phyloP scores from a whole-genome alignment of 2,329 filamentous ascomycete genomes.

The Geosmithia morbida region DNA sequence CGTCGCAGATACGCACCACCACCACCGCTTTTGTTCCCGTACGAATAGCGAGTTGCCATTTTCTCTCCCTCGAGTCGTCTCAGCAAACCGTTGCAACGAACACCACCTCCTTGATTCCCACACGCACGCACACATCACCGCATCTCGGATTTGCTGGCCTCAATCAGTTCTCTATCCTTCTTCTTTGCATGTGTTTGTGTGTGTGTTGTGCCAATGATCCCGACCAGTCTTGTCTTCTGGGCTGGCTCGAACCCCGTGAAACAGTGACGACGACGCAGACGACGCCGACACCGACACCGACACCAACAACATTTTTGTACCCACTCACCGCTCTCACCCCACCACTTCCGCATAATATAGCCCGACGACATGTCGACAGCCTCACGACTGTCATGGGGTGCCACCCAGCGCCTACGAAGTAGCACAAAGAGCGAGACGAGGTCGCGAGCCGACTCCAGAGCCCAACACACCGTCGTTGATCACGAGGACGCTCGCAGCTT shows the following conservation, averaged over 20 bases:
- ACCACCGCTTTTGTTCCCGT: too few relatives aligned
- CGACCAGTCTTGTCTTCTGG: neutral
- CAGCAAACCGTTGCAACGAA: neutral
- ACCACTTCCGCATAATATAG: neutral
- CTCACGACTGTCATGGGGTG: slow-evolving; percentile 30
- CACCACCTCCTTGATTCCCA: neutral
- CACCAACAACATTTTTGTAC: neutral
- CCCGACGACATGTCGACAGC: slow-evolving; percentile 30
- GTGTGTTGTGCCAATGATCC: neutral
- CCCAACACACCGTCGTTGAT: slow-evolving; percentile 32
- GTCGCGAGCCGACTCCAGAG: slow-evolving; percentile 28
- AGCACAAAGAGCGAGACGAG: slow-evolving; percentile 16
- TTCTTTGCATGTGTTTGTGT: neutral
- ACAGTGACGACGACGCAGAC: neutral
- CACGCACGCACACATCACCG: neutral
- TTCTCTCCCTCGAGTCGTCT: neutral
- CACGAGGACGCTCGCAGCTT: slow-evolving; percentile 82
- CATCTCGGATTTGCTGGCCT: neutral
- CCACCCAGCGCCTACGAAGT: slow-evolving; percentile 27
- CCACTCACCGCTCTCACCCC: too few relatives aligned
- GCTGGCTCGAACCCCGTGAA: neutral
- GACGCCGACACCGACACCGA: neutral
- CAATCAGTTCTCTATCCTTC: neutral
- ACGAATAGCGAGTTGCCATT: neutral
- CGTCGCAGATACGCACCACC: too few relatives aligned